Conservation (phyloP, 805 yeast genomes). For the Metschnikowia amazonensis region DNA sequence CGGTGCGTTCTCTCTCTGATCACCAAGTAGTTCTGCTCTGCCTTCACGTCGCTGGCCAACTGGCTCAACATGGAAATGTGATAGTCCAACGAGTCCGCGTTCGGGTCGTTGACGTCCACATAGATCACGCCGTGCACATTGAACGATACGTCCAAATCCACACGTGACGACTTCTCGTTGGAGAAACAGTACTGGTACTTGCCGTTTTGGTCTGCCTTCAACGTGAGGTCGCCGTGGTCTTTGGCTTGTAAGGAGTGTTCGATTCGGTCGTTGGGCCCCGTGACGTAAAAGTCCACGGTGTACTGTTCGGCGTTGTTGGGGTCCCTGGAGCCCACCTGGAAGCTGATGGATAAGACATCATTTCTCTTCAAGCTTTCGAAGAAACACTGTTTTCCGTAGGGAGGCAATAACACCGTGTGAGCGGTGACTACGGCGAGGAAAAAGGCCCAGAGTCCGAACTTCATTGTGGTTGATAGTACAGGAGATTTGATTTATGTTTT, state of each 20-base stretch:
- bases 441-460: constrained; percentile 14
- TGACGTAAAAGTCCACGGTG: constrained; percentile 56
- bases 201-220: constrained; percentile 65
- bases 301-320: constrained; percentile 64
- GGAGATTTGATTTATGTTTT: constrained; percentile 1
- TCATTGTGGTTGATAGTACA: constrained; percentile 10
- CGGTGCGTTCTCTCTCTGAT: constrained; percentile 97
- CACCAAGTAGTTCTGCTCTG: constrained; percentile 88
- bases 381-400: constrained; percentile 85
- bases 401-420: constrained; percentile 78
- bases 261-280: constrained; percentile 44
- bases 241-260: constrained; percentile 49
- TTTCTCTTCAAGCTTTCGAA: constrained; percentile 76
- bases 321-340: constrained; percentile 92
- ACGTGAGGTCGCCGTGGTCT: constrained; percentile 76
- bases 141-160: constrained; percentile 88
- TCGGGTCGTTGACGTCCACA: constrained; percentile 73
- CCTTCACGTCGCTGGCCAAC: constrained; percentile 79
- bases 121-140: constrained; percentile 91
- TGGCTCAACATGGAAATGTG: constrained; percentile 74
- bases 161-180: constrained; percentile 69
- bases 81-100: constrained; percentile 74
- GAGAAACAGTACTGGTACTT: constrained; percentile 86
- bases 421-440: constrained; percentile 39
- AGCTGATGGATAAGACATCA: constrained; percentile 82